Evolutionary conservation across 768 basidiomycete genomes (phyloP), one percentile per base, ranked within the genome.

Genomic region (Vishniacozyma victoriae): DNA sequence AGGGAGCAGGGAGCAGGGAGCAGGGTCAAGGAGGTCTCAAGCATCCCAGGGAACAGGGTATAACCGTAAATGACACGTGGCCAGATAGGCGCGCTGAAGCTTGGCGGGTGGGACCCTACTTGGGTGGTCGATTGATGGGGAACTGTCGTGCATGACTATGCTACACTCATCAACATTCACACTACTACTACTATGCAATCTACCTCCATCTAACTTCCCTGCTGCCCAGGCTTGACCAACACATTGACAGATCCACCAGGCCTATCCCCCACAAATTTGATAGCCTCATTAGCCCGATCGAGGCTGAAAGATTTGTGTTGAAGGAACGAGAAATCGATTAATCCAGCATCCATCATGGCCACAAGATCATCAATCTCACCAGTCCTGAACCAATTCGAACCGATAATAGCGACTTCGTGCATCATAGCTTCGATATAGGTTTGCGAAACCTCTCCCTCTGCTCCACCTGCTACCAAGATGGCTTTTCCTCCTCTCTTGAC

Each of bases 241-340:
- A 56, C 46, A 31, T 56, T 56, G 16, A 47, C 50, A 20, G n/a
- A n/a, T 5, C 55, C 55, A 7, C 55, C 55, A 6, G 50, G 55
- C 19, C 55, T 20, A 19, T 52, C 44, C 5, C 50, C 50, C 0
- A 51, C 55, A 35, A 39, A 42, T 13, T 47, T 35, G 27, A 56
- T 22, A n/a, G 55, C 55, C 37, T 51, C 50, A 39, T 56, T 56
- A 14, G 52, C 55, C 35, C 46, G 12, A 13, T 48, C 45, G 3
- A 56, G 46, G 15, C 27, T 7, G 50, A 51, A 56, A 5, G 1
- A 3, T 27, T 51, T 46, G 25, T 42, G 31, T 35, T 51, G 23
- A 31, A 56, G 40, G 27, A 31, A 56, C 14, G 40, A 47, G 16
- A 48, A 26, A 43, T 56, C 55, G 50, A 56, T 35, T 5, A 52